These are phyloP conservation scores for Flaveria trinervia DNA, from an alignment of 129 eudicot species.

Conservation along the genomic window DNA sequence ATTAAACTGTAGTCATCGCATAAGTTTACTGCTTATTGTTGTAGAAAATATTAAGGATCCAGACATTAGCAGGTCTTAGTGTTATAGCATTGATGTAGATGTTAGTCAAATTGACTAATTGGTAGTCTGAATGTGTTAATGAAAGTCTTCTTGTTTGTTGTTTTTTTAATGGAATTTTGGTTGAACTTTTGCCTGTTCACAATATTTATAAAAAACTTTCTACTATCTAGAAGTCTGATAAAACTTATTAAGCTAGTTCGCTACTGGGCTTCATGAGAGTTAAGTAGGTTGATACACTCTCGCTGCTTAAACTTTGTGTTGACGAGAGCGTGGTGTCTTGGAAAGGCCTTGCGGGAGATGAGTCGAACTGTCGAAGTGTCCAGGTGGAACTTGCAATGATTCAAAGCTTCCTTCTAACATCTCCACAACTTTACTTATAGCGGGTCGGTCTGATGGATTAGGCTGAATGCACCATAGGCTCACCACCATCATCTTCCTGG, in stretches of 20 bases:
- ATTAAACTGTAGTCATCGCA: neutral
- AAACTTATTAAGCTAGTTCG: neutral
- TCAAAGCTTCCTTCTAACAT: slow-evolving; percentile 33
- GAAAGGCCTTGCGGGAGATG: neutral
- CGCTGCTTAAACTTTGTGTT: neutral
- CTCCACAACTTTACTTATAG: slow-evolving; percentile 23
- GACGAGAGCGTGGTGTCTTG: neutral
- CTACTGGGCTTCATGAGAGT: neutral
- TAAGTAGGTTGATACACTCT: neutral
- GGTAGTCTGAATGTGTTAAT: neutral
- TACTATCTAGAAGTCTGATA: neutral
- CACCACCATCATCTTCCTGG: slow-evolving; percentile 53
- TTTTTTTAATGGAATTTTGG: too few species aligned
- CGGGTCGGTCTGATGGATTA: slow-evolving; percentile 36
- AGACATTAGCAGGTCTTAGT: neutral
- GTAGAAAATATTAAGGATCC: neutral
- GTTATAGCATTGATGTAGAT: neutral
- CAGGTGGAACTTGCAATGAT: slow-evolving; percentile 29
- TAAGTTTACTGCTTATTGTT: neutral
- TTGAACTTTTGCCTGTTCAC: neutral
- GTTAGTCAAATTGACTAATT: neutral
- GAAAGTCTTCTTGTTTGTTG: neutral
- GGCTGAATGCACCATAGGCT: slow-evolving; percentile 65
- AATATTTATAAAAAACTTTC: neutral
- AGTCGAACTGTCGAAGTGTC: slow-evolving; percentile 4